Evolutionary conservation across 805 yeast genomes (phyloP).

Genomic region (Kluyveromyces aestuarii): DNA sequence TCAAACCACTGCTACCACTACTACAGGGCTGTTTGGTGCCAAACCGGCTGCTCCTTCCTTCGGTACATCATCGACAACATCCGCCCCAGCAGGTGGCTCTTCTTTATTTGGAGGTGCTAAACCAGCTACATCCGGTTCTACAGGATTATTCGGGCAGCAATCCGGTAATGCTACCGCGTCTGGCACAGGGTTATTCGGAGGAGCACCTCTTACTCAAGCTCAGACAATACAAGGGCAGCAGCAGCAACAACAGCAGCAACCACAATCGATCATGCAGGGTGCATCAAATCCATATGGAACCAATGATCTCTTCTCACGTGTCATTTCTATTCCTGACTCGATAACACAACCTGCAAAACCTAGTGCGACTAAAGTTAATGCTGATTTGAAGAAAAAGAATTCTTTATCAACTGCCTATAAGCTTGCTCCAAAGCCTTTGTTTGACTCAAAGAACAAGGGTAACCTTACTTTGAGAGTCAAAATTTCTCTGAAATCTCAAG

Average conservation of each 20-base stretch:
- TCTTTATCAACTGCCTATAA: conserved; percentile 53
- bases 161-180: conserved; percentile 7
- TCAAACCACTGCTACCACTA: conserved; percentile 19
- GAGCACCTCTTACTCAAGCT: conserved; percentile 16
- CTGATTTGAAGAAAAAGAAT: conserved; percentile 46
- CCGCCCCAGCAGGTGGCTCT: conserved; percentile 6
- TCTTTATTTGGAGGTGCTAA: neutral
- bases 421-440: conserved; percentile 55
- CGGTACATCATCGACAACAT: conserved; percentile 10
- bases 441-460: conserved; percentile 19
- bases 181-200: conserved; percentile 35
- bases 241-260: conserved; percentile 21
- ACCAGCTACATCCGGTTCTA: conserved; percentile 8
- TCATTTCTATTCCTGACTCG: conserved; percentile 27
- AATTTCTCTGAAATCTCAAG: neutral
- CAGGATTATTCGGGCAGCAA: conserved; percentile 30
- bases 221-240: conserved; percentile 12
- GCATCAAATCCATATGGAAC: conserved; percentile 63
- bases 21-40: conserved; percentile 34
- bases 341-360: conserved; percentile 35
- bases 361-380: conserved; percentile 39
- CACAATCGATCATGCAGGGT: conserved; percentile 26
- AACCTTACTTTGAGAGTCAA: neutral
- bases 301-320: conserved; percentile 51
- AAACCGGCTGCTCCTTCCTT: conserved; percentile 21